phyloP scores from a whole-genome alignment of 225 moss, liverwort and hornwort species.

The Sphagnum tenellum region DNA sequence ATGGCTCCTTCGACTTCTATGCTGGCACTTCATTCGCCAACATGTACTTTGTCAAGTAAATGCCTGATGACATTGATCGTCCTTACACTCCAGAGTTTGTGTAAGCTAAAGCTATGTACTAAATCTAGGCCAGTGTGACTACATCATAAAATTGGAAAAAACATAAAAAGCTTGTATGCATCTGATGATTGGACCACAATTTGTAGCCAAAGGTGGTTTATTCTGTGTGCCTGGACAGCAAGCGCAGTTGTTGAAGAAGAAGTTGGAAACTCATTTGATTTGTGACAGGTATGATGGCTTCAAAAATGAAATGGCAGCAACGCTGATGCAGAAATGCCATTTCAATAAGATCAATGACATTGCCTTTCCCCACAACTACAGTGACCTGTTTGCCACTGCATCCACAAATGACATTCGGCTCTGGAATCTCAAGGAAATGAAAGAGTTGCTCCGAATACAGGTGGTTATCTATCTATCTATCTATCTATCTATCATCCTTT shows the following conservation, averaged over 20 bases:
- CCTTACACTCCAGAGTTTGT: no score
- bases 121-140: no score
- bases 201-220: no score
- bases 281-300: conserved; percentile 52
- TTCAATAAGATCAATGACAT: conserved; percentile 93
- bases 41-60: conserved; percentile 69
- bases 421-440: conserved; percentile 73
- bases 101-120: no score
- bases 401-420: conserved; percentile 76
- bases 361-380: conserved; percentile 69
- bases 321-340: conserved; percentile 66
- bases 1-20: conserved; percentile 71
- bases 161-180: no score
- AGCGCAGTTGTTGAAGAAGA: no score
- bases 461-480: conserved; percentile 9
- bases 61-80: no score
- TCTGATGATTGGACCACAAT: no score
- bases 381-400: conserved; percentile 81
- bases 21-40: conserved; percentile 67
- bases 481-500: no score
- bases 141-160: no score
- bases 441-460: conserved; percentile 73
- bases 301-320: conserved; percentile 55
- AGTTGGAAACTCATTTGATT: neutral
- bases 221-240: no score